Conservation (phyloP, 768 basidiomycete genomes). For the Tylopilus sp. region DNA sequence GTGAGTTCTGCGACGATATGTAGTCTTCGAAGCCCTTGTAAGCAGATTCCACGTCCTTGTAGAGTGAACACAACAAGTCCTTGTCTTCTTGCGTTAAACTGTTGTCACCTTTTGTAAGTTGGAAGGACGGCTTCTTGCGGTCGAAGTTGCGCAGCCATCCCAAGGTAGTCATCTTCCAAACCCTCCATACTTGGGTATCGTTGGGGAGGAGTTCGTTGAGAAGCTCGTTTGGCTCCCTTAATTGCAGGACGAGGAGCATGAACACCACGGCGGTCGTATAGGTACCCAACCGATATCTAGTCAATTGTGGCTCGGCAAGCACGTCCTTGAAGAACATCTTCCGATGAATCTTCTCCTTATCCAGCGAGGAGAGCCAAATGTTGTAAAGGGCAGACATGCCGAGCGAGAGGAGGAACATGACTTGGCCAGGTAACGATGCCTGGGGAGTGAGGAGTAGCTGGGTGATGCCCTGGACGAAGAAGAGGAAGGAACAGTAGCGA, state of each 20-base stretch:
- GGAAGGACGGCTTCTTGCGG: no score
- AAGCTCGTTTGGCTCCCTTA: not conserved
- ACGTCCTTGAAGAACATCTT: not conserved
- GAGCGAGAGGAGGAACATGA: not conserved
- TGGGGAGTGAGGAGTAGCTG: not conserved
- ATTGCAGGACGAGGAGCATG: not conserved
- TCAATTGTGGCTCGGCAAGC: not conserved
- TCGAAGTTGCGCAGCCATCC: no score
- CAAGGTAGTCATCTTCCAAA: not conserved
- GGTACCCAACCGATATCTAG: not conserved
- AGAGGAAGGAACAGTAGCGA: not conserved
- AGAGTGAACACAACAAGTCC: no score
- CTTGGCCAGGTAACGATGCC: not conserved
- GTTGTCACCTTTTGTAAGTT: no score
- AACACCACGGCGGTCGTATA: not conserved
- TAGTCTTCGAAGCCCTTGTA: no score
- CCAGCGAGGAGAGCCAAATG: not conserved
- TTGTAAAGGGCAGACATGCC: not conserved
- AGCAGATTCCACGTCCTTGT: no score
- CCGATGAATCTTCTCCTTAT: not conserved
- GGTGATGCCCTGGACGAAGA: not conserved
- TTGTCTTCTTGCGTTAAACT: no score
- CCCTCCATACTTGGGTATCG: not conserved
- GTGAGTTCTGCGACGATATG: no score
- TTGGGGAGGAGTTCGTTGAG: not conserved